These are phyloP conservation scores for Marsdenia floribunda DNA, from an alignment of 257 asterid genomes.

Conservation along the genomic window DNA sequence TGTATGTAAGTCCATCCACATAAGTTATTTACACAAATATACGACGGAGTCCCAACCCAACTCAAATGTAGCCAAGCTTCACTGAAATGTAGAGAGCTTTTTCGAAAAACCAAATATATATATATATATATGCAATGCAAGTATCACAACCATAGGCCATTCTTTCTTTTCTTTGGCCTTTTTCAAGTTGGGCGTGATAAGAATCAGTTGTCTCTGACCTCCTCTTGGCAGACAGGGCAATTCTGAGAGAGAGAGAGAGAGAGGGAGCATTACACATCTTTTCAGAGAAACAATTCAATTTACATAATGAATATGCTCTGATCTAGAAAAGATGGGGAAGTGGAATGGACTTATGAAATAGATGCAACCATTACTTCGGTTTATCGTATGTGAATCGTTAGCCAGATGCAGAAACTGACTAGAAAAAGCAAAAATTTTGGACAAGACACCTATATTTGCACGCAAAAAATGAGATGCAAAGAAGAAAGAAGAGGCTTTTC, in stretches of 20 bases:
- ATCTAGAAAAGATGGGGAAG: not conserved
- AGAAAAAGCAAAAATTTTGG: not conserved
- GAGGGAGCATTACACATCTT: not conserved
- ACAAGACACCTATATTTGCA: not conserved
- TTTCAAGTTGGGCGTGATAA: not conserved
- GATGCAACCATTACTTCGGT: not conserved
- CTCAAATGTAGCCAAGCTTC: not conserved
- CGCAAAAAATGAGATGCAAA: not conserved
- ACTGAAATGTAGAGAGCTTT: not conserved
- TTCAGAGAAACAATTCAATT: not conserved
- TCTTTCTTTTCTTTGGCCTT: not conserved
- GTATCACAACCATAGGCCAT: not conserved
- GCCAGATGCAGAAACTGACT: not conserved
- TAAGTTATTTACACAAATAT: constrained; percentile 15
- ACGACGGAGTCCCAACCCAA: not conserved
- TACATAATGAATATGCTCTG: not conserved
- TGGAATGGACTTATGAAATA: not conserved
- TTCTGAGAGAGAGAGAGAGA: constrained; percentile 38
- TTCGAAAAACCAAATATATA: not conserved
- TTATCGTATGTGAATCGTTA: not conserved
- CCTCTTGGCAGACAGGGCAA: constrained; percentile 80
- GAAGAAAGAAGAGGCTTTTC: not conserved
- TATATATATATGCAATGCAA: not conserved
- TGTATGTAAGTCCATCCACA: not conserved
- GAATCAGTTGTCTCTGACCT: constrained; percentile 56